A percentile compares a stretch with the other conserved stretches of the same genome.
These are phyloP conservation scores for Tetrapisispora iriomotensis DNA, from an alignment of 805 yeast species.

Conservation along the genomic window DNA sequence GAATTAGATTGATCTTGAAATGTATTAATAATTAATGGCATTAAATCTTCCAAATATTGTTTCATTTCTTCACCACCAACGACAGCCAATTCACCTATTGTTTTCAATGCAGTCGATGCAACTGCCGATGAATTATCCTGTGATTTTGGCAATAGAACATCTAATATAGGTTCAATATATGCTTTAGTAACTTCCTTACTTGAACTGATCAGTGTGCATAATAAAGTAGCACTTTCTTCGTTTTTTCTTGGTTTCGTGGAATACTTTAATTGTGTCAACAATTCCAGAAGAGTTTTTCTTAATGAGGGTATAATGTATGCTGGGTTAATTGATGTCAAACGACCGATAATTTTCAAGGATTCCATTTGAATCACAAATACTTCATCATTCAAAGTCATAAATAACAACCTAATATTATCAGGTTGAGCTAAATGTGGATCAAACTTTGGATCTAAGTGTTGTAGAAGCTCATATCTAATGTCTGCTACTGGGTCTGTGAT, in stretches of 20 bases:
- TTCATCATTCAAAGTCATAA: slow-evolving; percentile 89
- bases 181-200: slow-evolving; percentile 82
- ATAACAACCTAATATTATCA: slow-evolving; percentile 72
- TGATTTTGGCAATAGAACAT: slow-evolving; percentile 68
- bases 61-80: slow-evolving; percentile 82
- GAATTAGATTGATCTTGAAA: slow-evolving; percentile 90
- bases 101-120: slow-evolving; percentile 73
- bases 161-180: slow-evolving; percentile 83
- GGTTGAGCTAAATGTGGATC: slow-evolving; percentile 94
- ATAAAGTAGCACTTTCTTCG: slow-evolving; percentile 75
- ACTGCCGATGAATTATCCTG: slow-evolving; percentile 68
- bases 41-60: slow-evolving; percentile 60
- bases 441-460: slow-evolving; percentile 60
- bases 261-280: slow-evolving; percentile 75
- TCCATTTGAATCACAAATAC: slow-evolving; percentile 71
- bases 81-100: slow-evolving; percentile 79
- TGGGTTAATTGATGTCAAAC: slow-evolving; percentile 79
- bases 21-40: slow-evolving; percentile 82
- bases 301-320: slow-evolving; percentile 92
- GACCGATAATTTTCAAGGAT: slow-evolving; percentile 70
- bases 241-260: slow-evolving; percentile 65
- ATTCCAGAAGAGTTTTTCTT: slow-evolving; percentile 75
- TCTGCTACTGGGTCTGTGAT: slow-evolving; percentile 85
- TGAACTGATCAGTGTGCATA: slow-evolving; percentile 63
- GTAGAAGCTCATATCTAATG: slow-evolving; percentile 69